A percentile compares a stretch with the other conserved stretches of the same genome.
These are phyloP conservation scores for Lodderomyces pseudojiufengensis DNA, from an alignment of 1,139 yeast species.

Conservation along the genomic window DNA sequence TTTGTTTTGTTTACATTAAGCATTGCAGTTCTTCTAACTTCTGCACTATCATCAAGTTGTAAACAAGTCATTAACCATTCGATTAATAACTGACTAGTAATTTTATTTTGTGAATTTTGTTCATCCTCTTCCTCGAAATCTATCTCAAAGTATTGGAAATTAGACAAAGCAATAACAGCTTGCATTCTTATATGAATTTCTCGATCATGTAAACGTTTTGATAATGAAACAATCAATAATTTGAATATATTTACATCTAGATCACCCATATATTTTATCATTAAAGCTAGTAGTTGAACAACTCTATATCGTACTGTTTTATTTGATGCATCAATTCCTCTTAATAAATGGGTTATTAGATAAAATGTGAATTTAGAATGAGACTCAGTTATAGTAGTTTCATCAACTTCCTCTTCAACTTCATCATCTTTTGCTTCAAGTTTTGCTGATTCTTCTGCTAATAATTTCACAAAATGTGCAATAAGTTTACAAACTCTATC, in stretches of 20 bases:
- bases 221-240: constrained; percentile 56
- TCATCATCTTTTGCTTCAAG: constrained; percentile 26
- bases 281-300: constrained; percentile 70
- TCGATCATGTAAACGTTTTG: constrained; percentile 68
- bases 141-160: constrained; percentile 59
- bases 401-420: constrained; percentile 18
- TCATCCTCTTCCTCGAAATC: constrained; percentile 40
- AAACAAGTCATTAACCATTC: constrained; percentile 52
- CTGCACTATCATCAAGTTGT: constrained; percentile 80
- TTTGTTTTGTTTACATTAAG: constrained; percentile 59
- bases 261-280: constrained; percentile 71
- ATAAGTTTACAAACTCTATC: constrained; percentile 76
- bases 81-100: constrained; percentile 31
- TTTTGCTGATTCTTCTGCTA: constrained; percentile 23
- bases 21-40: constrained; percentile 83
- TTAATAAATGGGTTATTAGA: constrained; percentile 60
- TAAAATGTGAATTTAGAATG: constrained; percentile 51
- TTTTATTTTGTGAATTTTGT: constrained; percentile 19
- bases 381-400: constrained; percentile 21
- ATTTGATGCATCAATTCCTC: constrained; percentile 77
- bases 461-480: constrained; percentile 58
- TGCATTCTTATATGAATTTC: constrained; percentile 78
- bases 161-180: constrained; percentile 75
- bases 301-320: constrained; percentile 76
- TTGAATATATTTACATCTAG: constrained; percentile 72